These are phyloP conservation scores for Chenopodium album DNA, from an alignment of 148 eudicot genomes.

Conservation along the genomic window DNA sequence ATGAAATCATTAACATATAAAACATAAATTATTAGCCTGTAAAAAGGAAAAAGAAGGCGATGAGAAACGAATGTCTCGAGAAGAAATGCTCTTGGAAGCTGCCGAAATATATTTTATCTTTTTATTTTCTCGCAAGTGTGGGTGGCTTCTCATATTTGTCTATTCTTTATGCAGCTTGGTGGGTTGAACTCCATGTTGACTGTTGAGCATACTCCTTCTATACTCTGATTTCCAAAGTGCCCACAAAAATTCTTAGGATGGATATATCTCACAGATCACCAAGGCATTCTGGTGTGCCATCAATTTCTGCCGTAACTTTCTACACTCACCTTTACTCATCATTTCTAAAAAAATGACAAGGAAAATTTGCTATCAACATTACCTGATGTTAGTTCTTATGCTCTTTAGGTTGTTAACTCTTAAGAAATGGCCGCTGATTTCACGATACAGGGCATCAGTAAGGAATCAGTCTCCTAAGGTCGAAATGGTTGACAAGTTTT, in stretches of 20 bases:
- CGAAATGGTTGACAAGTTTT: constrained; percentile 71
- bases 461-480: constrained; percentile 71
- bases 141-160: no score
- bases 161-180: constrained; percentile 53
- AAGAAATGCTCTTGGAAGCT: constrained; percentile 99
- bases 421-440: constrained; percentile 70
- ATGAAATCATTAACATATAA: no score
- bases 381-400: neutral
- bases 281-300: constrained; percentile 70
- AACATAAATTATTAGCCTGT: constrained; percentile 54
- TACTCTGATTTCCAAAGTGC: constrained; percentile 64
- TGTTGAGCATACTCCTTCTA: constrained; percentile 45
- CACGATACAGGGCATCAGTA: constrained; percentile 62
- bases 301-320: constrained; percentile 53
- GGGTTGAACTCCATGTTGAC: constrained; percentile 65
- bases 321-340: no score
- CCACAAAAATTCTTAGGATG: constrained; percentile 72
- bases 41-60: constrained; percentile 91
- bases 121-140: constrained; percentile 1
- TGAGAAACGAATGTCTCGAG: constrained; percentile 91
- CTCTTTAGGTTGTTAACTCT: constrained; percentile 64
- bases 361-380: neutral
- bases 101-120: constrained; percentile 78
- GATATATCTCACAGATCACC: constrained; percentile 80
- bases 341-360: neutral